These are phyloP conservation scores for Bothriochloa decipiens DNA, from an alignment of 176 grass and related monocot genomes.

Conservation along the genomic window DNA sequence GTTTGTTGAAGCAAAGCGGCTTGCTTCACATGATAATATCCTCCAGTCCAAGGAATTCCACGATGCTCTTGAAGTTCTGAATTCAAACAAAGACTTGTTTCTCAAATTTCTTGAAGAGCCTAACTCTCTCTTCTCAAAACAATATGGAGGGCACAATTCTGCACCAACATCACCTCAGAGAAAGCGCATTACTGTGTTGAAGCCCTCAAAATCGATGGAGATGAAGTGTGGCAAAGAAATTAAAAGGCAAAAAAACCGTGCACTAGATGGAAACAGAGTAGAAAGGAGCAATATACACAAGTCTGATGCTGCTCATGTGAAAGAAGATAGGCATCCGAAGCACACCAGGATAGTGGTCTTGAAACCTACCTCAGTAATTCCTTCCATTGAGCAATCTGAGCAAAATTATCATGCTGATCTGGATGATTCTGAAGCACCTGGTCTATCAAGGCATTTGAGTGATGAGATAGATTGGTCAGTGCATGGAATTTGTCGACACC, in stretches of 20 bases:
- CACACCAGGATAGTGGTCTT: conserved; percentile 87
- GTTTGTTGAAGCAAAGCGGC: conserved; percentile 84
- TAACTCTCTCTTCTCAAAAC: conserved; percentile 68
- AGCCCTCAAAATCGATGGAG: conserved; percentile 70
- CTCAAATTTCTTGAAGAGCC: conserved; percentile 96
- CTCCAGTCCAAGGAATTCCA: conserved; percentile 86
- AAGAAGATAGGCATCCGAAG: conserved; percentile 59
- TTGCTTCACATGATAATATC: conserved; percentile 74
- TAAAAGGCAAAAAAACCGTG: conserved; percentile 39
- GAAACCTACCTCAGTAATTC: conserved; percentile 65
- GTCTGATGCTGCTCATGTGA: conserved; percentile 34
- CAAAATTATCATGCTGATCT: conserved; percentile 43
- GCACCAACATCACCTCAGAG: conserved; percentile 63
- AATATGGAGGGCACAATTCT: conserved; percentile 42
- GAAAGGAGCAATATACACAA: conserved; percentile 43
- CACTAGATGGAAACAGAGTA: conserved; percentile 33
- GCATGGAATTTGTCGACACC: conserved; percentile 49
- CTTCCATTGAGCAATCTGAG: conserved; percentile 38
- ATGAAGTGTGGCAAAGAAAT: conserved; percentile 43
- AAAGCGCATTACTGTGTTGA: conserved; percentile 85
- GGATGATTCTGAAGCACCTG: conserved; percentile 54
- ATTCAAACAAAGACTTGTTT: conserved; percentile 92
- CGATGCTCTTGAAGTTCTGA: conserved; percentile 83
- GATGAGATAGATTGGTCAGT: conserved; percentile 48
- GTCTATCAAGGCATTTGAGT: conserved; percentile 45